Evolutionary conservation across 2,329 filamentous ascomycete genomes (phyloP), one percentile per base, ranked within the genome.

Genomic region (Cladophialophora yegresii): DNA sequence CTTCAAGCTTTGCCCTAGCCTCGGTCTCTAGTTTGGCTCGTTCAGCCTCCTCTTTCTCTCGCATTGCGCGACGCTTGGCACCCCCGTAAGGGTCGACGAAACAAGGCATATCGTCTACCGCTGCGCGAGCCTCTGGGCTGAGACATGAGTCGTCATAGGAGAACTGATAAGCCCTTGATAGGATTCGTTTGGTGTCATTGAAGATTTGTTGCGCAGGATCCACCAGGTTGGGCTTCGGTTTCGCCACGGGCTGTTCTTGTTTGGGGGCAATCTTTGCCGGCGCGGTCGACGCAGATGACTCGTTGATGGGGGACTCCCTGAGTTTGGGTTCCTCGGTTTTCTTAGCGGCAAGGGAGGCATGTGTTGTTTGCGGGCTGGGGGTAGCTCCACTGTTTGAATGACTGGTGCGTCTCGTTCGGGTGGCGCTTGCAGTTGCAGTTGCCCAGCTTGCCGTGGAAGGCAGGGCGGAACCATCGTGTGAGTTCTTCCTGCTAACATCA

Each of bases 401-500:
- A 72, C 92, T 96, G n/a, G 78, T 71, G 33, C 79, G 65, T 86
- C 90, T 71, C 85, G 86, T 72, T 87, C 87, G 77, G 83, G 84
- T 69, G 83, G 85, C 76, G 81, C 86, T 73, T 62, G 87, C 81
- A 73, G 88, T 85, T 74, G 80, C 87, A 68, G 85, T 88, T 22
- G 93, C 95, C 95, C 95, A 99, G 73, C 89, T 97, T 4, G 93
- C 95, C 3, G 93, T 92, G 1, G 93, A 92, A 2, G 95, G 96
- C 49, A 99, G 81, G n/a, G 92, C 95, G 45, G 95, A 92, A 2
- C 89, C 88, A 73, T 97, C 93, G n/a, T 84, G 87, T 72, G 82
- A 84, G 61, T 89, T 86, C 22, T 78, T 78, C 8, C 82, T 79
- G 69, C 79, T 79, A 58, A 71, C 73, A 0, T 89, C 87, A 9